Percentiles rank a stretch among this genome's conserved stretches.
These are phyloP conservation scores for Phylloporus sp. DNA, from an alignment of 768 basidiomycete species.

Conservation along the genomic window DNA sequence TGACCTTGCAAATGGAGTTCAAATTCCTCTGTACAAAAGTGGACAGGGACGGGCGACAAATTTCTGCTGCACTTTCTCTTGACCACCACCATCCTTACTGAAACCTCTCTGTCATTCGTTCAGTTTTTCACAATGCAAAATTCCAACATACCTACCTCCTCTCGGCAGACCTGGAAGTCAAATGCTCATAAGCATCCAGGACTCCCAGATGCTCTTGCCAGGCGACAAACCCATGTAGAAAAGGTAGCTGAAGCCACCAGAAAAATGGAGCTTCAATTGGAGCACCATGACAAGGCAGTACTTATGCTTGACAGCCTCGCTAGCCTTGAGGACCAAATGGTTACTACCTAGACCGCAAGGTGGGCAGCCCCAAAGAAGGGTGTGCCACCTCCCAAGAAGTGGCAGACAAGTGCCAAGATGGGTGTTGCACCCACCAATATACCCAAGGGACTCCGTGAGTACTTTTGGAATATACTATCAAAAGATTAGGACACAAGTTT, in stretches of 20 bases:
- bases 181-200: background rate
- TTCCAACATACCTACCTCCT: background rate
- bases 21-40: background rate
- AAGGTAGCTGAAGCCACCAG: background rate
- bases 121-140: background rate
- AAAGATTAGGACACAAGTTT: too few relatives aligned
- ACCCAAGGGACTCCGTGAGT: too few relatives aligned
- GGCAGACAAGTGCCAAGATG: too few relatives aligned
- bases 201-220: background rate
- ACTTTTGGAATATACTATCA: too few relatives aligned
- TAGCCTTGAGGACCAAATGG: background rate
- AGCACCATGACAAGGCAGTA: background rate
- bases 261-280: background rate
- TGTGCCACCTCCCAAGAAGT: background rate
- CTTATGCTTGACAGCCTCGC: background rate
- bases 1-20: background rate
- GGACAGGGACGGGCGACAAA: background rate
- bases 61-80: background rate
- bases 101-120: background rate
- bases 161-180: background rate
- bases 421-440: too few relatives aligned
- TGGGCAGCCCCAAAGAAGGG: background rate
- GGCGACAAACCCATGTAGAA: background rate
- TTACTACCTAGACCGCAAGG: background rate
- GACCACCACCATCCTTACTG: background rate